Percentiles rank a stretch among this genome's conserved stretches.
Conservation (phyloP, 1,139 yeast genomes). For the Blastobotrys serpentis region DNA sequence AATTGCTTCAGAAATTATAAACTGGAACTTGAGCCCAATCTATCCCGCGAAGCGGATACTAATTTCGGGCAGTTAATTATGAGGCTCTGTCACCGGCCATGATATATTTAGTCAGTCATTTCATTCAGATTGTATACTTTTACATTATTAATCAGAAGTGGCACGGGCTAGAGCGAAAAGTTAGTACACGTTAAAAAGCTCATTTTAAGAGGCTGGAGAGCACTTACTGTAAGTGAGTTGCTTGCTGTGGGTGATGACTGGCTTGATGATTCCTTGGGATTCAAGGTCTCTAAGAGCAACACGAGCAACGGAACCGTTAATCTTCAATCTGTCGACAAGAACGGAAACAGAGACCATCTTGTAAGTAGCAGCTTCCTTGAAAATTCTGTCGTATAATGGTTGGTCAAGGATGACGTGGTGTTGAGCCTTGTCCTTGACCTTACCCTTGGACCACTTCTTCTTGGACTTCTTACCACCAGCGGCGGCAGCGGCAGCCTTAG, state of each 20-base stretch:
- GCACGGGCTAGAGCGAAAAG: slow-evolving; percentile 20
- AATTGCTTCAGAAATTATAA: too few relatives aligned
- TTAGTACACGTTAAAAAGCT: slow-evolving; percentile 7
- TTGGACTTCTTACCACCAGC: slow-evolving; percentile 99
- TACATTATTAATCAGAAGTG: slow-evolving; percentile 21
- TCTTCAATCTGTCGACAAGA: slow-evolving; percentile 98
- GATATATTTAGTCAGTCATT: slow-evolving; percentile 7
- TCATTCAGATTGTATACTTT: slow-evolving; percentile 2
- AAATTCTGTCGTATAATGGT: slow-evolving; percentile 97
- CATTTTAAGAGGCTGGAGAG: slow-evolving; percentile 12
- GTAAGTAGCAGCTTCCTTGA: slow-evolving; percentile 99
- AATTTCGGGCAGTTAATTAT: too few relatives aligned
- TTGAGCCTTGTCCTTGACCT: slow-evolving; percentile 99
- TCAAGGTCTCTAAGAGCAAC: slow-evolving; percentile 96
- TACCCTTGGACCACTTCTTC: slow-evolving; percentile 99
- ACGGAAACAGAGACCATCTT: slow-evolving; percentile 98
- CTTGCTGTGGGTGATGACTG: slow-evolving; percentile 92
- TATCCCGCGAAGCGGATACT: too few relatives aligned
- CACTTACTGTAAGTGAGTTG: slow-evolving; percentile 78
- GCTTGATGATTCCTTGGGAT: slow-evolving; percentile 91
- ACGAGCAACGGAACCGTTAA: slow-evolving; percentile 99
- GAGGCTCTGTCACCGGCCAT: too few relatives aligned
- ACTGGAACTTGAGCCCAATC: too few relatives aligned
- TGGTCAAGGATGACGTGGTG: slow-evolving; percentile 97
- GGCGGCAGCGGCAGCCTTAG: slow-evolving; percentile 99